Percentiles rank a stretch among this genome's conserved stretches.
Evolutionary conservation across 177 flowering plant species (phyloP).

Genomic region (Vitis hybrid): DNA sequence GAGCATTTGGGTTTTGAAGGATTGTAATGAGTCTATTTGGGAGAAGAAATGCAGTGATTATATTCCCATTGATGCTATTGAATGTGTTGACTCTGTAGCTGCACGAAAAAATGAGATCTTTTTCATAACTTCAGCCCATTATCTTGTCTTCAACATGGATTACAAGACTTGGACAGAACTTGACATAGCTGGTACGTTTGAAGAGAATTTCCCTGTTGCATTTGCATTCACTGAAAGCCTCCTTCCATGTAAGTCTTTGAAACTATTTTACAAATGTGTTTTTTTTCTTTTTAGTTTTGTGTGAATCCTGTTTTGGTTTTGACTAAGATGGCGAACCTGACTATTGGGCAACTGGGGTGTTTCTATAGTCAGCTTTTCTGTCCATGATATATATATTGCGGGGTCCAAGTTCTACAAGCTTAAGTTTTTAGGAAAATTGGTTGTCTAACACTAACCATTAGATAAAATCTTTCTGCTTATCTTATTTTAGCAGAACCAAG

Average conservation of each 20-base stretch:
- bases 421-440: no score
- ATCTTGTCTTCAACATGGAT: conserved; percentile 6
- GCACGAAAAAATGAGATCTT: conserved; percentile 1
- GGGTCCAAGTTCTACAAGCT: no score
- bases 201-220: neutral
- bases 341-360: no score
- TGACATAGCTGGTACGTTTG: neutral
- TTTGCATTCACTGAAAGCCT: conserved; percentile 13
- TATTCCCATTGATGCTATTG: neutral
- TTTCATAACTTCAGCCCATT: neutral
- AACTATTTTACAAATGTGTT: no score
- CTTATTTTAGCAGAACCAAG: no score
- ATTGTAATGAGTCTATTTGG: neutral
- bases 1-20: neutral
- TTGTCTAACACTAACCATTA: no score
- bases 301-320: no score
- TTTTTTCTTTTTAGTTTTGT: no score
- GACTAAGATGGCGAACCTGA: no score
- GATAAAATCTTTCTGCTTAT: no score
- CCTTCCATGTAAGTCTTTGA: conserved; percentile 16
- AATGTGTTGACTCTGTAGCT: neutral
- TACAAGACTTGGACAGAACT: neutral
- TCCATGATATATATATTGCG: no score
- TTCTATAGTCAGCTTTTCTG: no score
- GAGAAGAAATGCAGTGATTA: neutral